These are phyloP conservation scores for Jacaranda copaia DNA, from an alignment of 257 asterid species.

Conservation along the genomic window DNA sequence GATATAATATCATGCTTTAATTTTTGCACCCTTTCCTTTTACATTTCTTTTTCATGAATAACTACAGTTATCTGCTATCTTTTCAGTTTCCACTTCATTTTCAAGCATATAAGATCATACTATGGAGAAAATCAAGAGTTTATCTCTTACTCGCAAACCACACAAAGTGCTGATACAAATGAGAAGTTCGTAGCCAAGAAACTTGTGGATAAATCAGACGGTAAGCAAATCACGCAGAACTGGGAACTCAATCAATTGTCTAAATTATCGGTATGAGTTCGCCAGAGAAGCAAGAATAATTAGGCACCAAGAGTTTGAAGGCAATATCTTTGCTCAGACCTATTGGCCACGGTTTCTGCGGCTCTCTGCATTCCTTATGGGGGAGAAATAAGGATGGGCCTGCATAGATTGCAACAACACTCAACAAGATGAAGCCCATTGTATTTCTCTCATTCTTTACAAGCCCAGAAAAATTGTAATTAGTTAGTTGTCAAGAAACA, in stretches of 20 bases:
- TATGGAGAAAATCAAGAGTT: conserved; percentile 8
- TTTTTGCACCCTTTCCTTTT: too few species aligned
- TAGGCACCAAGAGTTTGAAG: conserved; percentile 19
- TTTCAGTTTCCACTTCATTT: conserved; percentile 13
- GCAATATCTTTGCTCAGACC: conserved; percentile 35
- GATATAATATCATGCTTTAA: too few species aligned
- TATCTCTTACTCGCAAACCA: conserved; percentile 17
- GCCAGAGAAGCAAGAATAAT: conserved; percentile 27
- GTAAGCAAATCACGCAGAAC: conserved; percentile 29
- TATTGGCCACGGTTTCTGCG: conserved; percentile 77
- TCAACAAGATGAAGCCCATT: background rate
- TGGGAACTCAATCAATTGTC: conserved; percentile 35
- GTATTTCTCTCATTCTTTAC: background rate
- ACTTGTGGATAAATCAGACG: conserved; percentile 35
- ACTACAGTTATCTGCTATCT: background rate
- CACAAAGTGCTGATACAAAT: conserved; percentile 22
- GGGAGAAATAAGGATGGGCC: conserved; percentile 94
- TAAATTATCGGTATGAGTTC: conserved; percentile 30
- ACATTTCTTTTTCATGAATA: too few species aligned
- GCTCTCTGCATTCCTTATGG: conserved; percentile 80
- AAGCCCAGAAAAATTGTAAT: conserved; percentile 1
- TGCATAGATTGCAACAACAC: conserved; percentile 44
- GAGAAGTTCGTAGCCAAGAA: conserved; percentile 17
- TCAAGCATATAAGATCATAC: conserved; percentile 21
- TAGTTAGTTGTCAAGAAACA: background rate